phyloP scores from a whole-genome alignment of 2,329 filamentous ascomycete genomes.

The Periglandula ipomoeae region DNA sequence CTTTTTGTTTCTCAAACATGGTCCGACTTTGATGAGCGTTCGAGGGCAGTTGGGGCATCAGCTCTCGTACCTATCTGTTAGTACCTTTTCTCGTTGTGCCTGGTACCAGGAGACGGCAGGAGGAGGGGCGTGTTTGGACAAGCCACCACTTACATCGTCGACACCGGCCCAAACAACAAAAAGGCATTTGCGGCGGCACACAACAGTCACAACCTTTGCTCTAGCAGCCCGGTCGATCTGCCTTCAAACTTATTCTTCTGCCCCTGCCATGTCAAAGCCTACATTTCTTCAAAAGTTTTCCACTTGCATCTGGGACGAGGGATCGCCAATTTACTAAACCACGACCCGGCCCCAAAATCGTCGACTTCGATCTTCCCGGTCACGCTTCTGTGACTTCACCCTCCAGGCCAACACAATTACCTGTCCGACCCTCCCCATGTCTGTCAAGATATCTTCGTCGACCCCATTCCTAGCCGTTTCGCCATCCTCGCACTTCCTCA shows the following conservation, averaged over 20 bases:
- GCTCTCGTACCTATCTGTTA: constrained; percentile 3
- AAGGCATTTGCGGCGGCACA: not conserved
- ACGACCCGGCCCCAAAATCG: not conserved
- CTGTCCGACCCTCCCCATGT: constrained; percentile 16
- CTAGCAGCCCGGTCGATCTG: not conserved
- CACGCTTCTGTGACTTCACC: not conserved
- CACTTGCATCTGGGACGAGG: not conserved
- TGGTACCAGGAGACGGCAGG: constrained; percentile 1
- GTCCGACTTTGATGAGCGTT: constrained; percentile 10
- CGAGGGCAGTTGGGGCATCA: constrained; percentile 6
- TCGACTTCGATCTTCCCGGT: constrained; percentile 10
- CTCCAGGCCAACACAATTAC: not conserved
- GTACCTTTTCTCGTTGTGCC: too few relatives aligned
- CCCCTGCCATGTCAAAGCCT: not conserved
- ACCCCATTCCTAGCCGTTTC: constrained; percentile 13
- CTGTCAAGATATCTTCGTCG: constrained; percentile 16
- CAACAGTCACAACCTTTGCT: constrained; percentile 1
- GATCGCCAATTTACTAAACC: not conserved
- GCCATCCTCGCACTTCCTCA: constrained; percentile 13
- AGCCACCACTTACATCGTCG: constrained; percentile 6
- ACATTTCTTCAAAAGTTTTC: not conserved
- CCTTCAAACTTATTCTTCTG: constrained; percentile 1
- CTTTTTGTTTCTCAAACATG: constrained; percentile 17
- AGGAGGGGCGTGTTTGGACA: constrained; percentile 6
- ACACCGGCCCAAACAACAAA: not conserved